These are phyloP conservation scores for Verticillium dahliae DNA, from an alignment of 2,329 filamentous ascomycete species.

Conservation along the genomic window DNA sequence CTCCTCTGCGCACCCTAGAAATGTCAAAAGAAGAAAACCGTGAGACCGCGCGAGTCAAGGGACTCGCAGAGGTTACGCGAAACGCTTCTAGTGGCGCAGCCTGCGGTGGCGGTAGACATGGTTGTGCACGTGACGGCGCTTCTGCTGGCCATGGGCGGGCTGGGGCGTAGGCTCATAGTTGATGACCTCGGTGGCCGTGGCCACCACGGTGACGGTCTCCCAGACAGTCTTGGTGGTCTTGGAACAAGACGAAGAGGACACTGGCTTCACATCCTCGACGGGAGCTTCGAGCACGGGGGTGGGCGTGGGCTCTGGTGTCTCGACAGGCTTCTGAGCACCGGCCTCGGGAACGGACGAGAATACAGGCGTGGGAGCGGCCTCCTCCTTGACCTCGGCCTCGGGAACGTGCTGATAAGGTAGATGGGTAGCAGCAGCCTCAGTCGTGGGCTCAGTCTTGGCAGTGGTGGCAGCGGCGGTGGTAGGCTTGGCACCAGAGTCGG, in stretches of 20 bases:
- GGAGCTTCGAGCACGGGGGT: background rate
- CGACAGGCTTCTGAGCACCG: background rate
- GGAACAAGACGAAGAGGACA: constrained; percentile 15
- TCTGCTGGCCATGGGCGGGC: constrained; percentile 14
- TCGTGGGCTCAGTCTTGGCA: background rate
- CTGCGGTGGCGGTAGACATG: constrained; percentile 26
- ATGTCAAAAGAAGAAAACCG: constrained; percentile 11
- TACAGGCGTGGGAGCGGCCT: background rate
- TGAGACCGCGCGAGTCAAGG: background rate
- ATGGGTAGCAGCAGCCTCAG: background rate
- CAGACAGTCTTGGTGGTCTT: constrained; percentile 30
- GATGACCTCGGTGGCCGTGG: constrained; percentile 38
- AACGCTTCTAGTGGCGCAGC: constrained; percentile 17
- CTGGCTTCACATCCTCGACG: background rate
- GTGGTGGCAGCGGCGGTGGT: background rate
- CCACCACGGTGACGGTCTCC: constrained; percentile 39
- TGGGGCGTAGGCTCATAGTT: constrained; percentile 14
- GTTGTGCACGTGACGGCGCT: constrained; percentile 28
- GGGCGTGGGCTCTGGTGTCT: constrained; percentile 1
- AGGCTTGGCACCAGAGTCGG: constrained; percentile 2
- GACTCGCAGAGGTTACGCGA: background rate
- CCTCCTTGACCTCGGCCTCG: background rate
- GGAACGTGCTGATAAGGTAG: background rate
- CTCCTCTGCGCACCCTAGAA: background rate
- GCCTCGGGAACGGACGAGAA: constrained; percentile 1